Evolutionary conservation across 352 stramenopile genomes (phyloP), one percentile per base, ranked within the genome.

Genomic region (Phytophthora pistaciae): DNA sequence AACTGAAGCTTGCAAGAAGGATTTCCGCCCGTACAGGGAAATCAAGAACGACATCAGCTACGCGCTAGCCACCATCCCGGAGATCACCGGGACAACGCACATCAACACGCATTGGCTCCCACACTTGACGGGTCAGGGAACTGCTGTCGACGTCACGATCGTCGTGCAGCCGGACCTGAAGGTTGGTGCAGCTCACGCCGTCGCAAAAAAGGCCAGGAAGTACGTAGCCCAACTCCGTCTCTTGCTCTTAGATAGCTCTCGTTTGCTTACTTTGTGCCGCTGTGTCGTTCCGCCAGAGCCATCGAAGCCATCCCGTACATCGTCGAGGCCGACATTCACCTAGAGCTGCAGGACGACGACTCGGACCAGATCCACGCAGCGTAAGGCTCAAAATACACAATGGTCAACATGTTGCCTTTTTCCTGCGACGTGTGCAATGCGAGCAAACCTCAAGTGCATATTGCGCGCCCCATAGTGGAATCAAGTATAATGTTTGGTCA

Each of bases 81-180:
- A 93, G 60, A 88, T 96, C 62, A 78, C 78, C 4, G 81, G 77
- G 29, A 93, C 83, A 20, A 94, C 88, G 16, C 88, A 96, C 68
- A 84, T 94, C 61, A 94, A 93, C 66, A 93, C 86, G 3, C 88
- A 96, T 60, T 96, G 88, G 88, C 53, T 91, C 50, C 82, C 83
- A 14, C 87, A 87, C 50, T 61, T 84, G 27, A 84, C 82, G 5
- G 82, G 83, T 18, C 85, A 82, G 31, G 85, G 87, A 33, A 94
- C 87, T 0, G 77, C 91, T 46, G 83, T 96, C 13, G 88, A 96
- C 61, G 85, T 96, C 27, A 75, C 88, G 3, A 96, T 96, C 54
- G 75, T 94, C 20, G 85, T 96, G 5, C 79, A 87, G 33, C 82
- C 87, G 27, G 83, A 96, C 66, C 67, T 96, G 27, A 85, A 90